Percentiles rank a stretch among this genome's conserved stretches.
Evolutionary conservation across 805 yeast species (phyloP).

Genomic region (Nematodospora valgi): DNA sequence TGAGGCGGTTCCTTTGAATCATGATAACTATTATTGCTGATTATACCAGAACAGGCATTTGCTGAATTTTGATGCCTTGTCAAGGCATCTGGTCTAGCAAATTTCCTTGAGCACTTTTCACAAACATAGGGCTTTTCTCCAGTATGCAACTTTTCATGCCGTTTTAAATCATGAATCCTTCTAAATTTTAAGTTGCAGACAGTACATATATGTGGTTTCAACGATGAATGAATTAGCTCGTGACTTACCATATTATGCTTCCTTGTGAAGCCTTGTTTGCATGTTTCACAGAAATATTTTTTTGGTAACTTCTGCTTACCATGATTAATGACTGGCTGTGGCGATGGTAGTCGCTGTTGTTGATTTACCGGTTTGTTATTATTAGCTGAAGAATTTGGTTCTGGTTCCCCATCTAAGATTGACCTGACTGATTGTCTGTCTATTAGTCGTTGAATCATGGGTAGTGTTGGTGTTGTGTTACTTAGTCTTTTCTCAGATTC

Average conservation of each 20-base stretch:
- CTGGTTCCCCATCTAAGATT: no score
- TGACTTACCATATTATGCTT: slow-evolving; percentile 75
- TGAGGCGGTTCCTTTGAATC: no score
- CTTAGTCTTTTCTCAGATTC: no score
- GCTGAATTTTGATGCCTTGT: slow-evolving; percentile 58
- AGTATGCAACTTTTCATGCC: slow-evolving; percentile 73
- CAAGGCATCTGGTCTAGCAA: slow-evolving; percentile 76
- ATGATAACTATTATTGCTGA: background rate
- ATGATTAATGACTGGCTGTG: no score
- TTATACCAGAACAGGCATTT: slow-evolving; percentile 30
- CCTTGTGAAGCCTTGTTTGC: slow-evolving; percentile 64
- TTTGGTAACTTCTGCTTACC: slow-evolving; percentile 18
- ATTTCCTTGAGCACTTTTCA: slow-evolving; percentile 55
- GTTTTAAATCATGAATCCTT: slow-evolving; percentile 69
- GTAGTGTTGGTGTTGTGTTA: no score
- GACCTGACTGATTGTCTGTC: no score
- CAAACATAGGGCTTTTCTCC: slow-evolving; percentile 72
- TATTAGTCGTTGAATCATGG: no score
- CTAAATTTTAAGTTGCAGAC: slow-evolving; percentile 63
- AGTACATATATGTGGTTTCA: slow-evolving; percentile 61
- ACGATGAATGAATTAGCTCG: slow-evolving; percentile 61
- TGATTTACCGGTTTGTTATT: no score
- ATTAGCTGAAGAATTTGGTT: no score
- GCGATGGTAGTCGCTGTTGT: no score
- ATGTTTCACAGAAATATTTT: slow-evolving; percentile 51